Evolutionary conservation across 2,329 filamentous ascomycete genomes (phyloP).

Genomic region (Trichoderma atroviride): DNA sequence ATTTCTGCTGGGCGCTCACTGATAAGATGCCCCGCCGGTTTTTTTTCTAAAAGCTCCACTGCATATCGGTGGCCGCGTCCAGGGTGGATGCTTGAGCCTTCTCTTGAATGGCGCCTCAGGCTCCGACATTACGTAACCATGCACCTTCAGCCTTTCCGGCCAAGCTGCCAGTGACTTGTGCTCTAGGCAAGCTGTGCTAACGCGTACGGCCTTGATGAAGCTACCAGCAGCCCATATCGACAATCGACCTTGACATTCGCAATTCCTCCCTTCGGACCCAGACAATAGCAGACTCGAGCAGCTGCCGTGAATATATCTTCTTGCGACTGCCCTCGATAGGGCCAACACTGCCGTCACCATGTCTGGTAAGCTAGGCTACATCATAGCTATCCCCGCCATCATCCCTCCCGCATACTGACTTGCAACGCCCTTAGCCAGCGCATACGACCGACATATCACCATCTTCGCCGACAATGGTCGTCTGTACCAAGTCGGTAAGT

Average conservation of each 20-base stretch:
- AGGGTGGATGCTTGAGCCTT: not conserved
- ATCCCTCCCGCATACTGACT: slow-evolving; percentile 36
- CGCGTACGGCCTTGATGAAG: slow-evolving; percentile 41
- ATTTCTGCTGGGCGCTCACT: slow-evolving; percentile 9
- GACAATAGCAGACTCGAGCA: not conserved
- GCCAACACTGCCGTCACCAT: slow-evolving; percentile 46
- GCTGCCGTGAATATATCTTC: slow-evolving; percentile 4
- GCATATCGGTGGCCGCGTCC: slow-evolving; percentile 7
- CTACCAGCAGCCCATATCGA: slow-evolving; percentile 29
- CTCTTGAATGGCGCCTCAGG: slow-evolving; percentile 37
- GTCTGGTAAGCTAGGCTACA: slow-evolving; percentile 50
- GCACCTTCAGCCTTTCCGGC: slow-evolving; percentile 39
- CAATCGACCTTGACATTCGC: slow-evolving; percentile 10
- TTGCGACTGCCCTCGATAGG: slow-evolving; percentile 28
- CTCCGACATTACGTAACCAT: slow-evolving; percentile 35
- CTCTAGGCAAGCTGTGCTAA: slow-evolving; percentile 55
- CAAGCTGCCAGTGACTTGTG: slow-evolving; percentile 34
- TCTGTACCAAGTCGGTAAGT: slow-evolving; percentile 98
- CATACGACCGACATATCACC: slow-evolving; percentile 98
- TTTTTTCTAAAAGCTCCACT: slow-evolving; percentile 24
- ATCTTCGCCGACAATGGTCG: slow-evolving; percentile 99
- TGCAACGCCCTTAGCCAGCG: slow-evolving; percentile 54
- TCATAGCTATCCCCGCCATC: slow-evolving; percentile 27
- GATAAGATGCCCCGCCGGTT: slow-evolving; percentile 24
- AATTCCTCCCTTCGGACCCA: slow-evolving; percentile 13